phyloP scores from a whole-genome alignment of 1,139 yeast species.

The Geotrichum restrictum region DNA sequence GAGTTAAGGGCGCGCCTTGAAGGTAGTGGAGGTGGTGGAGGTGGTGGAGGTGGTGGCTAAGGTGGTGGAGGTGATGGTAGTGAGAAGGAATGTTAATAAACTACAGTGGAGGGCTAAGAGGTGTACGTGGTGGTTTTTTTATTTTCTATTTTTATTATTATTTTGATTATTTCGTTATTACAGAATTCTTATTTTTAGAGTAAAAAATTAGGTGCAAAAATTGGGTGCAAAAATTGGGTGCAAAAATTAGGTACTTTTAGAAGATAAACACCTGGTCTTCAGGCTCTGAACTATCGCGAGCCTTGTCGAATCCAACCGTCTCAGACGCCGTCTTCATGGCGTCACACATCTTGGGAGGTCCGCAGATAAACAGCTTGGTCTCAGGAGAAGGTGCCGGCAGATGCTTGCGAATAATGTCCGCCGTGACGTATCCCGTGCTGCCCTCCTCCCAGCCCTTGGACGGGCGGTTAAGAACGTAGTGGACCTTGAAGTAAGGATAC shows the following conservation, averaged over 20 bases:
- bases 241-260: conserved; percentile 32
- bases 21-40: no score
- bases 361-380: conserved; percentile 78
- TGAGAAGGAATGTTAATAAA: neutral
- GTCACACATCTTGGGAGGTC: conserved; percentile 88
- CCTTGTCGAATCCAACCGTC: conserved; percentile 74
- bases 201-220: no score
- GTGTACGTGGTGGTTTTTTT: conserved; percentile 10
- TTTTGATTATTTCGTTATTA: no score
- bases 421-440: conserved; percentile 74
- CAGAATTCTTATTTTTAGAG: no score
- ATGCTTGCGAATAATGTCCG: conserved; percentile 63
- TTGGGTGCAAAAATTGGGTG: no score
- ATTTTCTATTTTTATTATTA: no score
- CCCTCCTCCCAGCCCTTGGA: conserved; percentile 66
- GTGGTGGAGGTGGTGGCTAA: no score
- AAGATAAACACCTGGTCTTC: conserved; percentile 92
- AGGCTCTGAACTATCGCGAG: conserved; percentile 84
- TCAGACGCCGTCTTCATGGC: conserved; percentile 78
- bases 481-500: conserved; percentile 64
- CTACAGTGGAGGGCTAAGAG: neutral
- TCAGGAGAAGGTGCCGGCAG: conserved; percentile 64
- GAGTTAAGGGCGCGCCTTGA: no score
- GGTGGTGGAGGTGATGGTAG: no score
- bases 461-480: conserved; percentile 74